Conservation (phyloP, 2,329 filamentous ascomycete species). For the Colletotrichum magnum region DNA sequence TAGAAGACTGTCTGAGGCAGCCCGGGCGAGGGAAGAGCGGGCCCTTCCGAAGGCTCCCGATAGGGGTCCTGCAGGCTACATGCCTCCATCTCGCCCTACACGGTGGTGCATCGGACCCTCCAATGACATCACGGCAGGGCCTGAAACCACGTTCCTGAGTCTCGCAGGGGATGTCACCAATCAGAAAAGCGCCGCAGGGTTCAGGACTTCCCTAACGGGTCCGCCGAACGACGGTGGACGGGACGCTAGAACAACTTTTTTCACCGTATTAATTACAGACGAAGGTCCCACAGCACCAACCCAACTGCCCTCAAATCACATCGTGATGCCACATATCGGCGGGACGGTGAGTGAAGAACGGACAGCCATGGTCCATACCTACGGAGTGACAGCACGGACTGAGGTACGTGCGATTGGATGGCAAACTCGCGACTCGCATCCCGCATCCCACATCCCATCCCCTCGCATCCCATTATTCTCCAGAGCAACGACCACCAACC, state of each 20-base stretch:
- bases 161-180: slow-evolving; percentile 21
- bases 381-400: background rate
- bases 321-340: background rate
- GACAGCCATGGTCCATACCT: too few species aligned
- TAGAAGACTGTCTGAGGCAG: slow-evolving; percentile 12
- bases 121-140: slow-evolving; percentile 37
- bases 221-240: slow-evolving; percentile 11
- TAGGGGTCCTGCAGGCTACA: slow-evolving; percentile 40
- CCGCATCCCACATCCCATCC: background rate
- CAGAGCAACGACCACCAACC: background rate
- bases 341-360: too few species aligned
- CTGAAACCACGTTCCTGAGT: slow-evolving; percentile 41
- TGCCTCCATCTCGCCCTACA: slow-evolving; percentile 36
- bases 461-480: background rate
- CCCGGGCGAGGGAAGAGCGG: slow-evolving; percentile 29
- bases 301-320: background rate
- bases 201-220: background rate
- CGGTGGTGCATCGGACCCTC: slow-evolving; percentile 21
- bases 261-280: slow-evolving; percentile 17
- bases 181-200: slow-evolving; percentile 28
- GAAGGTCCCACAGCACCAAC: background rate
- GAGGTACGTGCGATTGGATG: slow-evolving; percentile 17
- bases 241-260: slow-evolving; percentile 38
- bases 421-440: slow-evolving; percentile 32
- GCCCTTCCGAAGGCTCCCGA: slow-evolving; percentile 39